These are phyloP conservation scores for Pichia nanzhaoensis DNA, from an alignment of 805 yeast genomes.

Conservation along the genomic window DNA sequence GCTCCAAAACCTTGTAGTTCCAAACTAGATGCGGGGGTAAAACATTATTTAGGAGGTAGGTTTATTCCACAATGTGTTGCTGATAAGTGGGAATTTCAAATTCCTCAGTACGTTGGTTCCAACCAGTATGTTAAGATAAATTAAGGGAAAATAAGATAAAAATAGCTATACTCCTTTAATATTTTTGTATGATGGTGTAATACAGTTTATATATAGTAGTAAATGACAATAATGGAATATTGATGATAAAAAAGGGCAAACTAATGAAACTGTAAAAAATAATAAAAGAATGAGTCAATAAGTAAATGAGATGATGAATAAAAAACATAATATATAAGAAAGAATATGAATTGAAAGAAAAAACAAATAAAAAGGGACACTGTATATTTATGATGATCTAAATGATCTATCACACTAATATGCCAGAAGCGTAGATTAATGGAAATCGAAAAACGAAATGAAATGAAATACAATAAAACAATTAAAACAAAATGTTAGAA, in stretches of 20 bases:
- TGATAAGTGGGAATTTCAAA: conserved; percentile 60
- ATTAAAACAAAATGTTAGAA: background rate
- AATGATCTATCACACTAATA: no score
- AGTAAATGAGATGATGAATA: conserved; percentile 5
- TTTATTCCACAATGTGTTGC: conserved; percentile 68
- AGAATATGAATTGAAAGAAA: background rate
- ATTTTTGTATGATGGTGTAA: no score
- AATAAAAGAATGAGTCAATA: conserved; percentile 5
- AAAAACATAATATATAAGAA: background rate
- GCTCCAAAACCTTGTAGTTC: conserved; percentile 88
- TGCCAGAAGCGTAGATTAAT: no score
- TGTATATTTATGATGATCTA: background rate
- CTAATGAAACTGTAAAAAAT: background rate
- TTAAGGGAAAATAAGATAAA: no score
- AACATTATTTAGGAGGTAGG: conserved; percentile 88
- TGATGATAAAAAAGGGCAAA: no score
- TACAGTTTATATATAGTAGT: background rate
- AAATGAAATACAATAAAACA: background rate
- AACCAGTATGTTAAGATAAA: conserved; percentile 45
- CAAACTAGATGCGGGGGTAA: conserved; percentile 34
- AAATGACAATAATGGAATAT: conserved; percentile 1
- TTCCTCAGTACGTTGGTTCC: conserved; percentile 50
- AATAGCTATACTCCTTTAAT: no score
- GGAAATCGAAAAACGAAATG: no score
- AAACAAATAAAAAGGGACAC: background rate